These are phyloP conservation scores for Mycosarcoma maydis DNA, from an alignment of 1,284 basidiomycete species.

Conservation along the genomic window DNA sequence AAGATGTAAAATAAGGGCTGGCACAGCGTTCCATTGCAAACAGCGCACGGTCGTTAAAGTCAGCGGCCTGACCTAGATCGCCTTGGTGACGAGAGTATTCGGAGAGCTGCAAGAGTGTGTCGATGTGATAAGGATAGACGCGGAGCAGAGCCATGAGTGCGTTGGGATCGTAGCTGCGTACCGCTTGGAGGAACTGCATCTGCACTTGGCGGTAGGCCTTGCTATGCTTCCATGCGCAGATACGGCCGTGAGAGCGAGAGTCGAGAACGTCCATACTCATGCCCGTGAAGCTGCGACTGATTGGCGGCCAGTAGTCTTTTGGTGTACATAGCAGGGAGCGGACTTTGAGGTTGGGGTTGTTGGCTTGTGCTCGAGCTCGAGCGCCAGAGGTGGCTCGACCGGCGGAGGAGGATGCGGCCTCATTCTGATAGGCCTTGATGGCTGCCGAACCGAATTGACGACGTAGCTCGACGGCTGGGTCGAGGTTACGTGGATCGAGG, in stretches of 20 bases:
- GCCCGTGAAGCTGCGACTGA: slow-evolving; percentile 61
- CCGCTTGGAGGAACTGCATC: slow-evolving; percentile 64
- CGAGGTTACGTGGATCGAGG: slow-evolving; percentile 53
- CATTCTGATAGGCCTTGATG: slow-evolving; percentile 62
- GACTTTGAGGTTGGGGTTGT: slow-evolving; percentile 60
- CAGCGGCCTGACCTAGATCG: slow-evolving; percentile 62
- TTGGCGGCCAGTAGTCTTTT: slow-evolving; percentile 61
- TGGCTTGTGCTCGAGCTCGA: slow-evolving; percentile 49
- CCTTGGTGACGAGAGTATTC: slow-evolving; percentile 65
- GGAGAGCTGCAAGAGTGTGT: slow-evolving; percentile 62
- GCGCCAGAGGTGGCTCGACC: slow-evolving; percentile 34
- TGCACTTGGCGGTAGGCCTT: slow-evolving; percentile 62
- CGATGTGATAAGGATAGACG: slow-evolving; percentile 65
- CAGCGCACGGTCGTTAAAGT: slow-evolving; percentile 63
- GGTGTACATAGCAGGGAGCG: slow-evolving; percentile 61
- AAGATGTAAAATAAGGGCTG: slow-evolving; percentile 49
- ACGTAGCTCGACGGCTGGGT: slow-evolving; percentile 60
- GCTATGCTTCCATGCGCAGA: slow-evolving; percentile 59
- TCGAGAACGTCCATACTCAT: slow-evolving; percentile 60
- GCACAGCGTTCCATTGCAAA: slow-evolving; percentile 64
- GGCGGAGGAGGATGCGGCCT: slow-evolving; percentile 27
- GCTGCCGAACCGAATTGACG: slow-evolving; percentile 65
- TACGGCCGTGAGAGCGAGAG: slow-evolving; percentile 30
- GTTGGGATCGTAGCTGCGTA: slow-evolving; percentile 60
- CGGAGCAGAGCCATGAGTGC: slow-evolving; percentile 56